These are phyloP conservation scores for Rosa lucieae DNA, from an alignment of 306 rosid species.

Conservation along the genomic window DNA sequence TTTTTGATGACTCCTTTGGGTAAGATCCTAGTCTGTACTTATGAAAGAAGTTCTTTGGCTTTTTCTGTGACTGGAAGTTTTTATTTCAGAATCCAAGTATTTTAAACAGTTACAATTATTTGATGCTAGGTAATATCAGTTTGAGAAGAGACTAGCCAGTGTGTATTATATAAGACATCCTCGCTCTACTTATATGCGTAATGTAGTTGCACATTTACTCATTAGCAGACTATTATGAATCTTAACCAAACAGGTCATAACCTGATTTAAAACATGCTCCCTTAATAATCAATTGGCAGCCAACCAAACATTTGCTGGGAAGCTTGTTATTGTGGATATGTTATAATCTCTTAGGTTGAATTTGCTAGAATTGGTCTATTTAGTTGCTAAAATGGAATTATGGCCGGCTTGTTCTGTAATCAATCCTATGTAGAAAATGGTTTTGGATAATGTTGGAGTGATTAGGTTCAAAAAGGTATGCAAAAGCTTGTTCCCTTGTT, in stretches of 20 bases:
- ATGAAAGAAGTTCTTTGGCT: neutral
- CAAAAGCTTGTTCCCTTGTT: neutral
- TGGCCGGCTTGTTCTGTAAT: neutral
- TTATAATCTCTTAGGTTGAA: neutral
- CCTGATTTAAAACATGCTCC: neutral
- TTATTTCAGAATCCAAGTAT: conserved; percentile 2
- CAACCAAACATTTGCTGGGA: no score
- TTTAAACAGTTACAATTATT: neutral
- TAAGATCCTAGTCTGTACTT: conserved; percentile 23
- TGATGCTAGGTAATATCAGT: neutral
- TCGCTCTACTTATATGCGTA: neutral
- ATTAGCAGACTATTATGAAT: neutral
- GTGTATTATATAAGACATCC: neutral
- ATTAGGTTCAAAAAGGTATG: no score
- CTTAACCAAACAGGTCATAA: neutral
- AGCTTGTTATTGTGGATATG: neutral
- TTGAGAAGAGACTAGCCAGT: neutral
- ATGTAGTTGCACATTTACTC: neutral
- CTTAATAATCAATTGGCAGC: neutral
- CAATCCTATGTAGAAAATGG: neutral
- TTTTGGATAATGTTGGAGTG: neutral
- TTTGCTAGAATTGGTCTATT: neutral
- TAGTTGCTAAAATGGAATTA: neutral
- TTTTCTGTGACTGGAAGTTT: neutral
- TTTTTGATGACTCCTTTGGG: conserved; percentile 92